Base-by-base conservation (phyloP, 2,329 filamentous ascomycete genomes). In the Aspergillus sp. region DNA sequence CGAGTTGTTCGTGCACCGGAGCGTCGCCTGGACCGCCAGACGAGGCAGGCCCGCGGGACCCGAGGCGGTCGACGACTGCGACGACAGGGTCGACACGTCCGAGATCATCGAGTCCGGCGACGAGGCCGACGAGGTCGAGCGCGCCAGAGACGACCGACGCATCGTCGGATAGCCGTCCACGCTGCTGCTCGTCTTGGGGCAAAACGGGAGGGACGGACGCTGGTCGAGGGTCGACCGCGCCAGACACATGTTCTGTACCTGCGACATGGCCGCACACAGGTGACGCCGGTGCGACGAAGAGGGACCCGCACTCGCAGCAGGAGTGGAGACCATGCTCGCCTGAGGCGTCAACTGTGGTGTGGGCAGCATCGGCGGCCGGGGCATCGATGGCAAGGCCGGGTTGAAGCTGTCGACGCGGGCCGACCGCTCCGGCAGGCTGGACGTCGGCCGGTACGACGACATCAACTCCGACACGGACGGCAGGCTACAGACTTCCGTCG, bases 51-150 rank as follows among this genome's bases (percentile, higher is more conserved):
- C 62, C 6, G 43, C 20, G 41, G 62, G 60, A 31, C 62, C 67
- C 17, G 72, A 75, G 14, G 71, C 64, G 48, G 62, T 72, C n/a
- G 75, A 77, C 4, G 68, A 72, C 60, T 72, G 74, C 58, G 69
- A 82, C 49, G 81, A 81, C 54, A 82, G 72, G 13, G 77, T 77
- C 32, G 81, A 82, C 50, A 76, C 76, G 65, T 86, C 83, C 23
- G 82, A 85, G 32, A 85, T 70, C 78, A 85, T 83, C 31, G 83
- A 86, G 58, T 85, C 83, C n/a, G 84, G 83, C 41, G 78, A 82
- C 7, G 77, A 81, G 17, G 69, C 69, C 42, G 77, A 81, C 3
- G 81, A 83, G 21, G 76, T 75, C 19, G 79, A 78, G 50, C 74
- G 79, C 52, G 77, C 76, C 57, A 78, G 68, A 54, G 78, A 81